These are phyloP conservation scores for Ceratocystis ficicola DNA, from an alignment of 2,329 filamentous ascomycete genomes.

Conservation along the genomic window DNA sequence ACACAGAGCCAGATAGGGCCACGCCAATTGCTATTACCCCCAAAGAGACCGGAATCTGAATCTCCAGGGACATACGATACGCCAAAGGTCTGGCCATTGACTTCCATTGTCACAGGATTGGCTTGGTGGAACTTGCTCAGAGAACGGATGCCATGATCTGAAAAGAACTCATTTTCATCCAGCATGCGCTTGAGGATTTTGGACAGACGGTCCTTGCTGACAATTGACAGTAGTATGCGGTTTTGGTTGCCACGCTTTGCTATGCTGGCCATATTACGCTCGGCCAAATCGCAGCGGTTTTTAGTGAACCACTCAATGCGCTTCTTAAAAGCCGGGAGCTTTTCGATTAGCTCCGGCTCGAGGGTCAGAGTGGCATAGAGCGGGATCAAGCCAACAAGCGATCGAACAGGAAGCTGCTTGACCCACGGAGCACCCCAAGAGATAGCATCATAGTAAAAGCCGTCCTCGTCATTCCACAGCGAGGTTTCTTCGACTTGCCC, in stretches of 20 bases:
- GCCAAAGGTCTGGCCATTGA: conserved; percentile 79
- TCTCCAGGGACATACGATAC: conserved; percentile 91
- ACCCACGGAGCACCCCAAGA: conserved; percentile 90
- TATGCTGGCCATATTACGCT: conserved; percentile 91
- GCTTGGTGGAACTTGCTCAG: conserved; percentile 86
- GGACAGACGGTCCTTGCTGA: conserved; percentile 83
- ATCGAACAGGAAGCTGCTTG: conserved; percentile 82
- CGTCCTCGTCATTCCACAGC: conserved; percentile 91
- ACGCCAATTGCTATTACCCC: conserved; percentile 96
- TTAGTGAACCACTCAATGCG: conserved; percentile 89
- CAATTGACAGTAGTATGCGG: conserved; percentile 73
- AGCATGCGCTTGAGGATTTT: conserved; percentile 87
- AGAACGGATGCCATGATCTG: conserved; percentile 79
- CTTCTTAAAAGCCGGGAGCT: conserved; percentile 84
- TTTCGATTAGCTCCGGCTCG: conserved; percentile 86
- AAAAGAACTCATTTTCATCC: conserved; percentile 85
- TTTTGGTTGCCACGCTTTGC: conserved; percentile 81
- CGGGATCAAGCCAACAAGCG: conserved; percentile 84
- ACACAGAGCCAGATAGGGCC: conserved; percentile 92
- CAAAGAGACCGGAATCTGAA: conserved; percentile 87
- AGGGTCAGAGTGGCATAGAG: conserved; percentile 85
- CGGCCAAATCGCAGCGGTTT: conserved; percentile 72
- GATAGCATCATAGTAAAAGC: conserved; percentile 97
- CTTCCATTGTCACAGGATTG: conserved; percentile 86
- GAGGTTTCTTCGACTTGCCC: conserved; percentile 63